Evolutionary conservation across 495 filamentous ascomycete species (phyloP), one percentile per base, ranked within the genome.

Genomic region (Massariosphaeria phaeospora): DNA sequence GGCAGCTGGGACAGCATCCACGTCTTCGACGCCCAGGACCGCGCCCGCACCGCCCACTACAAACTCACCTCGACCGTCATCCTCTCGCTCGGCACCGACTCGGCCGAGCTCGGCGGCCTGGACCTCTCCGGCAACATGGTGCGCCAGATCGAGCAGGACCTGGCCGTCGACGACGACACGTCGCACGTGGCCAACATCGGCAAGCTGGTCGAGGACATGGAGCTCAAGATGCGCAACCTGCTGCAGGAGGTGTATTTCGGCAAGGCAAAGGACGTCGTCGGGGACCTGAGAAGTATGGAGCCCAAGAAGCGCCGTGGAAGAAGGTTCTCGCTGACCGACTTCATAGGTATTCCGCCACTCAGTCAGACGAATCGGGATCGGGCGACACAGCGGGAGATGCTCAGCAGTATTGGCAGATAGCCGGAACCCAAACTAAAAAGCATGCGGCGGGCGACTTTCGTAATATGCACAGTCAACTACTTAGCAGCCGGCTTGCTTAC

Each of bases 241-340:
- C 76, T 99, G 67, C 94, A 97, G 76, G 93, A 99, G 74, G 93
- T 99, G 43, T 99, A 99, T 72, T 99, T 99, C 70, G 93, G 93
- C 56, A 99, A 99, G 76, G 93, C 93, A 10, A 96, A 91, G 78
- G 93, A 99, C 71, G 89, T 99, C 2, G 91, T 99, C n/a, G 93
- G 91, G 27, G 91, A 97, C 68, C 76, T 99, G 66, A 79, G 93
- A 66, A 97, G 93, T 86, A 76, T 70, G 80, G 61, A 51, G 18
- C 18, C 44, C 2, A 23, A 53, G 12, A 21, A 33, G 10, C 38
- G 27, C 34, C 48, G 35, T 42, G 35, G 27, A 23, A 48, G 18
- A 40, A n/a, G 26, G 24, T 36, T 35, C 38, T 31, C 38, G 36
- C 31, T 38, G 7, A 55, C 30, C 3, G 18, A 41, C n/a, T 40